Evolutionary conservation across 108 stramenopile species (phyloP), one percentile per base, ranked within the genome.

Genomic region (Bacterosira constricta): DNA sequence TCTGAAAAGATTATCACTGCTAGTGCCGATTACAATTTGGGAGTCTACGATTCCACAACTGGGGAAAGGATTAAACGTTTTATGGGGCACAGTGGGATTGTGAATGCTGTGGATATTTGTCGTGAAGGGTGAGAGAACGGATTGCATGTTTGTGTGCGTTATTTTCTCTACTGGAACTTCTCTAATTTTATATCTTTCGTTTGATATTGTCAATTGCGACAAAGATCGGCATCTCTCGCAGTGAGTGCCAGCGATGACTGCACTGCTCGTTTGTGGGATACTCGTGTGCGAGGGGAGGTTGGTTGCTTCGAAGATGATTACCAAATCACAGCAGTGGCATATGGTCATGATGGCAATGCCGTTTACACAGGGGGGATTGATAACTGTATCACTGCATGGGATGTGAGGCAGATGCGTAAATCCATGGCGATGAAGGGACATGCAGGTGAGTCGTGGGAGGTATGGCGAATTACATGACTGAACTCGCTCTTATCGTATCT

Each of bases 351-450:
- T 63, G 88, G 86, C 38, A 38, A 89, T 20, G 56, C 61, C 21
- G 90, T 94, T 9, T 94, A 85, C 59, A 82, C 92, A 23, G 93
- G 83, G 20, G 96, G 96, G 4, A 86, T 97, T 62, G 96, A 97
- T 61, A 89, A 93, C 55, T 71, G 70, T n/a, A 92, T 96, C 67
- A 71, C 63, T 17, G 84, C 82, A 0, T 95, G 91, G 90, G 96
- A 96, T 77, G 53, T 89, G 23, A 67, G 90, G 31, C 75, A 78
- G 47, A 87, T 69, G 81, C 59, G 77, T 18, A 83, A 72, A 65
- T 55, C 27, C 34, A 87, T 75, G 72, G 73, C 69, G 35, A 78
- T 96, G 72, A 85, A 88, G 66, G 96, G 91, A 3, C 96, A 95
- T 55, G 58, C 71, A 55, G 77, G 77, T 79, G 50, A 60, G 63